phyloP scores from a whole-genome alignment of 768 basidiomycete genomes.

The Tricholoma terreum region DNA sequence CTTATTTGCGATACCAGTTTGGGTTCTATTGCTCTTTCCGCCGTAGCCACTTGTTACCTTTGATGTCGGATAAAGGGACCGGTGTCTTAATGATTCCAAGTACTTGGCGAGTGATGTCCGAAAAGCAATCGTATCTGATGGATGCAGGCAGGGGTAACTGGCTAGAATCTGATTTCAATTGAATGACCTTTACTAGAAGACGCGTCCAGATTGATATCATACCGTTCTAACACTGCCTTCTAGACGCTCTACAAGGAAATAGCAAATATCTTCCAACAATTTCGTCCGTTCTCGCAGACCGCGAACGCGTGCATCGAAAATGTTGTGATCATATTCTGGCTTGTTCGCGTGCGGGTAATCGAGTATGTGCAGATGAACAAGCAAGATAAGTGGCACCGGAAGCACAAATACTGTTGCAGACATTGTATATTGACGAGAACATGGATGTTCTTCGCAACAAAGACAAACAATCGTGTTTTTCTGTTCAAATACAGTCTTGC shows the following conservation, averaged over 20 bases:
- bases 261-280: constrained; percentile 49
- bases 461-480: no score
- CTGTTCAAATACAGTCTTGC: no score
- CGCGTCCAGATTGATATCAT: neutral
- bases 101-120: constrained; percentile 50
- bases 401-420: constrained; percentile 22
- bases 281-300: constrained; percentile 51
- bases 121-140: constrained; percentile 51
- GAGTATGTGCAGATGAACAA: constrained; percentile 53
- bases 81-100: constrained; percentile 44
- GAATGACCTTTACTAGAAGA: neutral
- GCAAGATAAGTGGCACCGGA: constrained; percentile 43
- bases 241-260: constrained; percentile 46
- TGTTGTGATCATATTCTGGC: constrained; percentile 46
- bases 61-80: constrained; percentile 30
- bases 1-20: neutral
- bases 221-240: constrained; percentile 35
- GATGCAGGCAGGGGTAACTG: constrained; percentile 50
- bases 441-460: no score
- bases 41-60: constrained; percentile 9
- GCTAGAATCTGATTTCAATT: constrained; percentile 36
- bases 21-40: constrained; percentile 15
- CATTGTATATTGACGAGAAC: constrained; percentile 14
- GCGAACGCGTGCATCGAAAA: constrained; percentile 42
- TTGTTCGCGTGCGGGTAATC: constrained; percentile 46